These are phyloP conservation scores for Malassezia pachydermatis DNA, from an alignment of 1,284 basidiomycete genomes.

Conservation along the genomic window DNA sequence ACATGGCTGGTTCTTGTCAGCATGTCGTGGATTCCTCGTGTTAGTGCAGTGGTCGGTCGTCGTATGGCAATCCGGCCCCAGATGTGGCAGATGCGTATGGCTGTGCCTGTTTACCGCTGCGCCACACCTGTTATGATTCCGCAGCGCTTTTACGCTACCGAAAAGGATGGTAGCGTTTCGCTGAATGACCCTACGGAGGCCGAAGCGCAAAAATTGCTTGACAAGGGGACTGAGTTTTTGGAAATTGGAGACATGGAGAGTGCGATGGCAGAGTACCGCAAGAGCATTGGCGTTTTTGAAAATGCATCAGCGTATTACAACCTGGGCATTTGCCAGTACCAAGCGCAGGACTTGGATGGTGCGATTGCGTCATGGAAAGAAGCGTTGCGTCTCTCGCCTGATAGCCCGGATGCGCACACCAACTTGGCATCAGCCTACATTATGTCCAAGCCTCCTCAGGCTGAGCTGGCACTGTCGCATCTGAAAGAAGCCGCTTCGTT, in stretches of 20 bases:
- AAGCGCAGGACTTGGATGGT: conserved; percentile 53
- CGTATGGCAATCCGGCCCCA: too few relatives aligned
- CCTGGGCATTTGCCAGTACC: conserved; percentile 76
- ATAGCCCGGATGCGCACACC: conserved; percentile 80
- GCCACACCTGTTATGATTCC: too few relatives aligned
- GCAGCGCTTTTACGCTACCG: conserved; percentile 11
- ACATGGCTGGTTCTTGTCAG: too few relatives aligned
- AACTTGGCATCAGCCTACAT: conserved; percentile 91
- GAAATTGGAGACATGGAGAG: conserved; percentile 78
- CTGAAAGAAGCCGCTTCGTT: conserved; percentile 75
- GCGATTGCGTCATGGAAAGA: conserved; percentile 37
- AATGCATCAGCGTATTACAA: conserved; percentile 76
- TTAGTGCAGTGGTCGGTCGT: too few relatives aligned
- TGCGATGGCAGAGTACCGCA: conserved; percentile 56
- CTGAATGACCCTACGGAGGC: conserved; percentile 65
- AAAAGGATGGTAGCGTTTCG: conserved; percentile 3
- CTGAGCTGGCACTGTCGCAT: conserved; percentile 81
- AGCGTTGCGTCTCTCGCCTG: conserved; percentile 59
- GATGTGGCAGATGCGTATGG: too few relatives aligned
- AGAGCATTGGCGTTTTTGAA: conserved; percentile 69
- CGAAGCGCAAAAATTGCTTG: conserved; percentile 70
- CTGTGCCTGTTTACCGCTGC: too few relatives aligned
- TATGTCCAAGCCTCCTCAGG: conserved; percentile 68
- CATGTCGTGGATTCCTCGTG: too few relatives aligned
- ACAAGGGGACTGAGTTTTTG: conserved; percentile 73